Conservation (phyloP, 2,329 filamentous ascomycete genomes). For the Venturia effusa region DNA sequence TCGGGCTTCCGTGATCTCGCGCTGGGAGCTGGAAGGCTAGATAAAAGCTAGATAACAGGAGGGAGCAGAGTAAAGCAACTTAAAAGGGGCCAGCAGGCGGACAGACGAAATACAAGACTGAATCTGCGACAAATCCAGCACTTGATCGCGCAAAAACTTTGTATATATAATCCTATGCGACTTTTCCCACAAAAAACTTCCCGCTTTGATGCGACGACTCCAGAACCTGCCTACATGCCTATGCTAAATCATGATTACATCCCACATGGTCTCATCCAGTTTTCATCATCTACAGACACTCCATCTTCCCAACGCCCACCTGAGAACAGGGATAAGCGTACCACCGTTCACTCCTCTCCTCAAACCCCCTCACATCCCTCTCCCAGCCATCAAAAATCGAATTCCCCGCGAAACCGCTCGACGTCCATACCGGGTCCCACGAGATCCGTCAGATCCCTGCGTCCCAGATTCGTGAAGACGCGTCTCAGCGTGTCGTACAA, state of each 20-base stretch:
- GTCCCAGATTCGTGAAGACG: constrained; percentile 94
- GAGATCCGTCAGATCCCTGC: constrained; percentile 76
- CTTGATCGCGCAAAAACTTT: too few species aligned
- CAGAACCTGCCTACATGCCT: background rate
- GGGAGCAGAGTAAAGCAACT: too few species aligned
- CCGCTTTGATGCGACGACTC: background rate
- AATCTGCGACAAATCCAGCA: too few species aligned
- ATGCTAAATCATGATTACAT: background rate
- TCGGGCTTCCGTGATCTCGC: too few species aligned
- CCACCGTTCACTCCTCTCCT: constrained; percentile 6
- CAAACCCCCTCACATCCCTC: background rate
- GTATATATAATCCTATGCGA: background rate
- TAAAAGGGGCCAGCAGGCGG: too few species aligned
- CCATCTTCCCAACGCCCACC: background rate
- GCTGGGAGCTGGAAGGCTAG: too few species aligned
- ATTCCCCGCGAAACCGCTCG: constrained; percentile 76
- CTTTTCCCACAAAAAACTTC: background rate
- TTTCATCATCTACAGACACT: background rate
- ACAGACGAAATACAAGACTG: too few species aligned
- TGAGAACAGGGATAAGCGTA: constrained; percentile 5
- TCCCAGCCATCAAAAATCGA: constrained; percentile 57
- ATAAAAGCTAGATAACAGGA: too few species aligned
- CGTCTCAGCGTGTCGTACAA: constrained; percentile 87
- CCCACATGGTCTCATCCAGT: background rate
- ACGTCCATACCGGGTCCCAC: constrained; percentile 87